Percentiles rank a stretch among this genome's conserved stretches.
Conservation (phyloP, 108 stramenopile genomes). For the Conticribra guillardii region DNA sequence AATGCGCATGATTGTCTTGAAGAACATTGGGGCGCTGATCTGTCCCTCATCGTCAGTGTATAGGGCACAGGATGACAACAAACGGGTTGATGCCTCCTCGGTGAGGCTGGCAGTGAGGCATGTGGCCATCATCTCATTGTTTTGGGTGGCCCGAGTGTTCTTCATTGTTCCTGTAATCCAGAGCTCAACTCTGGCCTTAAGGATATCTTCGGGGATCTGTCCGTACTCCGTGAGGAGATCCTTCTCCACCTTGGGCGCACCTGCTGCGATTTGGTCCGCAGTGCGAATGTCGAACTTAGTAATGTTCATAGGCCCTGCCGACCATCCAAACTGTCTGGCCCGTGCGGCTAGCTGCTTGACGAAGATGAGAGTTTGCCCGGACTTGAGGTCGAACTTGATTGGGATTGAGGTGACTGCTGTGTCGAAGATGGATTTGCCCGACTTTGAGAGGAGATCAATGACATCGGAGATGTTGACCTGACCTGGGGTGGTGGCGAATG, state of each 20-base stretch:
- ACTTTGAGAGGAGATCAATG: no score
- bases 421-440: no score
- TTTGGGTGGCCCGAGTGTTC: background rate
- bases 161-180: no score
- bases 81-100: background rate
- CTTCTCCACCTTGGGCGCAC: background rate
- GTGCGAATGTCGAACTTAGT: background rate
- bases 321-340: background rate
- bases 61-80: background rate
- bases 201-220: background rate
- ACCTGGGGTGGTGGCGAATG: no score
- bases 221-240: background rate
- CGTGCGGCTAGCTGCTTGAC: background rate
- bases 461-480: no score
- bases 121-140: background rate
- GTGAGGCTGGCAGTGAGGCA: background rate
- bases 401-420: background rate
- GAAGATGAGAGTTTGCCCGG: background rate
- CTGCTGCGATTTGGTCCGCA: background rate
- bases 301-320: background rate
- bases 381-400: background rate
- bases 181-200: background rate
- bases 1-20: slow-evolving; percentile 5
- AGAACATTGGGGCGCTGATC: background rate
- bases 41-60: no score